phyloP scores from a whole-genome alignment of 2,329 filamentous ascomycete species.

The Phaeoacremonium minimum region DNA sequence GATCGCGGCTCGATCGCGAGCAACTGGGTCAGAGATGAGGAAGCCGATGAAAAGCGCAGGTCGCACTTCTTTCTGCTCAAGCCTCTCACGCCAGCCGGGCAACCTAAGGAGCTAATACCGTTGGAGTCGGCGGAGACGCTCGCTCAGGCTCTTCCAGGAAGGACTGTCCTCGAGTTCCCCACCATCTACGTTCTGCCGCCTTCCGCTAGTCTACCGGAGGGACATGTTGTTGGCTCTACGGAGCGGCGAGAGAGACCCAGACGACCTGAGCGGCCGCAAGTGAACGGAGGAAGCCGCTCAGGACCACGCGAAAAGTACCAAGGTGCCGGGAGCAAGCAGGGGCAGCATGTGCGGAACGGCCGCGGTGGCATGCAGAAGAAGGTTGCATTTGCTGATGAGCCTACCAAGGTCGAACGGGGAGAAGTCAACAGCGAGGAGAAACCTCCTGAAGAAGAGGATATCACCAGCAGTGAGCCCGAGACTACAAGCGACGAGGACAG shows the following conservation, averaged over 20 bases:
- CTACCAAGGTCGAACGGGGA: constrained; percentile 14
- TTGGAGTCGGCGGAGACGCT: constrained; percentile 44
- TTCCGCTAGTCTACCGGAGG: constrained; percentile 12
- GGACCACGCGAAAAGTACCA: constrained; percentile 5
- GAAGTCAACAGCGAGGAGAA: constrained; percentile 16
- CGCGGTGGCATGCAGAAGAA: background rate
- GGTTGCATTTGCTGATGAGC: too few species aligned
- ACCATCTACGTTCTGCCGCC: constrained; percentile 58
- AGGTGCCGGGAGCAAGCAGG: constrained; percentile 8
- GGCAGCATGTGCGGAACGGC: background rate
- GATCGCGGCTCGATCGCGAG: constrained; percentile 13
- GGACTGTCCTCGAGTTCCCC: constrained; percentile 66
- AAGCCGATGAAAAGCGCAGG: constrained; percentile 7
- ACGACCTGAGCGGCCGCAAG: constrained; percentile 4
- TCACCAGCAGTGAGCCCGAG: constrained; percentile 8
- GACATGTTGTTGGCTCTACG: constrained; percentile 14
- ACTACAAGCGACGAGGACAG: constrained; percentile 8
- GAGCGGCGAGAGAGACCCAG: constrained; percentile 9
- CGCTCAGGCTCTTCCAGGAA: constrained; percentile 45
- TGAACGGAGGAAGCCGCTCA: background rate
- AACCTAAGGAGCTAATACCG: constrained; percentile 42
- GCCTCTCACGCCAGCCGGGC: constrained; percentile 6
- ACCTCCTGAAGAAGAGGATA: constrained; percentile 5
- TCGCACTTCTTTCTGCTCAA: constrained; percentile 22
- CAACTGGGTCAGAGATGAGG: constrained; percentile 12